Conservation (phyloP, 2,329 filamentous ascomycete species). For the Zasmidium citrigriseum region DNA sequence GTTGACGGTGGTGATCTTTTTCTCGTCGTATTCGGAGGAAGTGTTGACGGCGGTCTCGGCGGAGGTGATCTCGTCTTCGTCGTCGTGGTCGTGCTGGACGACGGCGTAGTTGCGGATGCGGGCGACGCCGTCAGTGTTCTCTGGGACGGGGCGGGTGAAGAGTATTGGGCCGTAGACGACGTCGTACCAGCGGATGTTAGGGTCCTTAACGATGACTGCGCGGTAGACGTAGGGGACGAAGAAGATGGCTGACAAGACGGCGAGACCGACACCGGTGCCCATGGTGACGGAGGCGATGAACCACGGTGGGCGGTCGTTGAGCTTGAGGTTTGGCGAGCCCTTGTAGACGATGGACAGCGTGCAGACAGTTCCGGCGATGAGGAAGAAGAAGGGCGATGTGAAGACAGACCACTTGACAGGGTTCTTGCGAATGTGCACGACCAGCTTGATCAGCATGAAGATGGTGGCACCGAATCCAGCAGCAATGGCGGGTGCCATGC, state of each 20-base stretch:
- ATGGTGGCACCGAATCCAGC: constrained; percentile 51
- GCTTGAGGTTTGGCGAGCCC: constrained; percentile 44
- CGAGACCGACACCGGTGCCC: constrained; percentile 37
- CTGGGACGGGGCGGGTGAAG: constrained; percentile 56
- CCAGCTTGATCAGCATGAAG: constrained; percentile 52
- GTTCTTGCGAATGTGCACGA: constrained; percentile 52
- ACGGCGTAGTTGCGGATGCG: constrained; percentile 75
- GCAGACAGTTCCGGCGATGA: constrained; percentile 50
- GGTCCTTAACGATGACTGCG: constrained; percentile 35
- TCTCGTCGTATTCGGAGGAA: constrained; percentile 44
- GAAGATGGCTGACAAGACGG: constrained; percentile 44
- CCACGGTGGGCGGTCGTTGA: constrained; percentile 44
- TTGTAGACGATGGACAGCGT: constrained; percentile 62
- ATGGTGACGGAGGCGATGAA: constrained; percentile 56
- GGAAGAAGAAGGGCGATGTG: constrained; percentile 52
- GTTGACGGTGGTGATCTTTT: constrained; percentile 38
- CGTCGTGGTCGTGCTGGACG: constrained; percentile 63
- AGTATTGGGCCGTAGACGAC: constrained; percentile 39
- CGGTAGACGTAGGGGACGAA: constrained; percentile 39
- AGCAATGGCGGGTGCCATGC: constrained; percentile 52
- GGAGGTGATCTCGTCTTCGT: constrained; percentile 30
- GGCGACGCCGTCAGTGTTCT: constrained; percentile 53
- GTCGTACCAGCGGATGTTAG: constrained; percentile 34
- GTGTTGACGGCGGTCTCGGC: constrained; percentile 38
- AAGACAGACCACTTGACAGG: constrained; percentile 53